Evolutionary conservation across 306 rosid genomes (phyloP), one percentile per base, ranked within the genome.

Genomic region (Sechiopsis laciniata): DNA sequence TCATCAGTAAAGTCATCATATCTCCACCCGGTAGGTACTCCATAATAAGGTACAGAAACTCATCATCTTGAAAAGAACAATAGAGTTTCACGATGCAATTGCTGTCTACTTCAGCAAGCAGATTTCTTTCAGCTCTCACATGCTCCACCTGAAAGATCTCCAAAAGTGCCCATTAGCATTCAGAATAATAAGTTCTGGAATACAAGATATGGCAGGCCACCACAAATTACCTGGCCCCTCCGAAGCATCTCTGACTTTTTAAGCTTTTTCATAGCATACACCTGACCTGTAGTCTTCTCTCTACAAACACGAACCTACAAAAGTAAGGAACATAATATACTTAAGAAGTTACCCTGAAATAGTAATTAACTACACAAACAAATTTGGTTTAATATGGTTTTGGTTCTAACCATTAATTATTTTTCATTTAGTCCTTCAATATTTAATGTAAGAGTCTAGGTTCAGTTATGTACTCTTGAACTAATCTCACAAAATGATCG

Each of bases 241-340:
- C 97, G 97, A 82, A 94, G 99, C 97, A 94, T 94, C 87, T 91
- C 97, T 50, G 99, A 91, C 78, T 94, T 94, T 88, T 94, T 94
- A 45, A 94, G 92, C 72, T 94, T 94, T 86, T 94, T 94, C 99
- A 94, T 94, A 26, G 99, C 99, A 86, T 86, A 94, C 35, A 94
- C 99, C 77, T 87, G 85, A 79, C 83, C 95, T 7, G 92, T 83
- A 6, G 87, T 84, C 90, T 85, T 89, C 82, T 94, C 97, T 82
- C 92, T 88, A 76, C 99, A 94, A 71, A 94, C 82, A 79, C 92
- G 95, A 78, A 94, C 99, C 99, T 94, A 84, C 84, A 80, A 80
- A 62, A 63, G 80, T 55, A 21, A 76, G 88, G 66, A 83, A 74
- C 76, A 66, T 66, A 45, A 82, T 84, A 65, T 76, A 79, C 16